Percentiles rank a stretch among this genome's conserved stretches.
Evolutionary conservation across 148 eudicot species (phyloP).

Genomic region (Rhododendron ovatum): DNA sequence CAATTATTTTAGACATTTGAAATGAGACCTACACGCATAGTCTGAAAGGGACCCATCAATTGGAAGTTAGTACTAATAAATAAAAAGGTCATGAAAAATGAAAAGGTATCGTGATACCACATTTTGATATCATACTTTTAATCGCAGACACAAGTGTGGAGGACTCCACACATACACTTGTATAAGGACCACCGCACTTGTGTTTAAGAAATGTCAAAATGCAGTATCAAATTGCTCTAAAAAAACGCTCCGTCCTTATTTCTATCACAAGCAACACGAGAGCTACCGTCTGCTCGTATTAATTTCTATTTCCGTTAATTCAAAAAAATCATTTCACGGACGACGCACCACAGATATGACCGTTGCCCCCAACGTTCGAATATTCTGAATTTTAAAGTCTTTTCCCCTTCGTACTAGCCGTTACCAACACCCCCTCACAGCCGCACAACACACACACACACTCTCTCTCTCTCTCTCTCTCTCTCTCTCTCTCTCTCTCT

Average conservation of each 20-base stretch:
- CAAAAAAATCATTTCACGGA: neutral
- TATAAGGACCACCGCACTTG: too few species aligned
- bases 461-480: neutral
- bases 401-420: conserved; percentile 25
- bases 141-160: too few species aligned
- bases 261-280: neutral
- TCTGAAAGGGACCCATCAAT: neutral
- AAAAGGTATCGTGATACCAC: too few species aligned
- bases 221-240: too few species aligned
- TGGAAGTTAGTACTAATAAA: neutral
- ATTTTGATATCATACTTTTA: too few species aligned
- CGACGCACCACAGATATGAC: conserved; percentile 32
- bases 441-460: neutral
- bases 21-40: neutral
- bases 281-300: neutral
- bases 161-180: too few species aligned
- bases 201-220: too few species aligned
- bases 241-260: neutral
- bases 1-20: neutral
- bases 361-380: conserved; percentile 63
- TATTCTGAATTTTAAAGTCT: conserved; percentile 16
- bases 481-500: neutral
- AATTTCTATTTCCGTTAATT: neutral
- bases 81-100: too few species aligned
- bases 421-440: conserved; percentile 13